These are phyloP conservation scores for Sonneratia alba DNA, from an alignment of 345 rosid genomes.

Conservation along the genomic window DNA sequence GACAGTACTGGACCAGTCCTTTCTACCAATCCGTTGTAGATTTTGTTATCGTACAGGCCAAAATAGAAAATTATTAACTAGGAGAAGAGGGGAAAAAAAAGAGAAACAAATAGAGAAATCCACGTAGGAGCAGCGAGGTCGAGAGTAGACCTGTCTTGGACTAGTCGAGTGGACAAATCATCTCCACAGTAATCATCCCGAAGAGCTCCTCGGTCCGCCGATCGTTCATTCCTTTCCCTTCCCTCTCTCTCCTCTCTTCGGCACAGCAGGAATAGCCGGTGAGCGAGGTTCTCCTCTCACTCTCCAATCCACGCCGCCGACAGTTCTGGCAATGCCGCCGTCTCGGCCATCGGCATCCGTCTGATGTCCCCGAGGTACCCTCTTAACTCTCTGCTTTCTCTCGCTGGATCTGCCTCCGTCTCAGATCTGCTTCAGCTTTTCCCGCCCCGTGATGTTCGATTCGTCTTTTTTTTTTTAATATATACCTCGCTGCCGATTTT, in stretches of 20 bases:
- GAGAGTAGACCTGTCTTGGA: neutral
- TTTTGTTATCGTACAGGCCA: too few species aligned
- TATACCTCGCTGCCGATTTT: neutral
- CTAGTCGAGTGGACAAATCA: neutral
- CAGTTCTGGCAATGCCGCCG: neutral
- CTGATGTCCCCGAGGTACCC: neutral
- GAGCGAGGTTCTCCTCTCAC: neutral
- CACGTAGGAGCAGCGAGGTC: neutral
- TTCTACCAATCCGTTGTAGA: too few species aligned
- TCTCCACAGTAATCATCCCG: neutral
- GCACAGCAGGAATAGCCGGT: neutral
- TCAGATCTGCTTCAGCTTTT: neutral
- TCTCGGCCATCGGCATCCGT: neutral
- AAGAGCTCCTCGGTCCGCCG: too few species aligned
- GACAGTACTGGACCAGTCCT: too few species aligned
- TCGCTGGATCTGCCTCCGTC: neutral
- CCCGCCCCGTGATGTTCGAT: neutral
- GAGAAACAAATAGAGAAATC: neutral
- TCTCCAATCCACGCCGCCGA: neutral
- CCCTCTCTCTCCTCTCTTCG: neutral
- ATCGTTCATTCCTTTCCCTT: too few species aligned
- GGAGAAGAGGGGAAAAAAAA: neutral
- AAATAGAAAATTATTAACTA: too few species aligned
- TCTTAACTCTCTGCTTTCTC: neutral
- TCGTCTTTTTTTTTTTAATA: too few species aligned